Conservation (phyloP, 148 eudicot species). For the Pharnaceum exiguum region DNA sequence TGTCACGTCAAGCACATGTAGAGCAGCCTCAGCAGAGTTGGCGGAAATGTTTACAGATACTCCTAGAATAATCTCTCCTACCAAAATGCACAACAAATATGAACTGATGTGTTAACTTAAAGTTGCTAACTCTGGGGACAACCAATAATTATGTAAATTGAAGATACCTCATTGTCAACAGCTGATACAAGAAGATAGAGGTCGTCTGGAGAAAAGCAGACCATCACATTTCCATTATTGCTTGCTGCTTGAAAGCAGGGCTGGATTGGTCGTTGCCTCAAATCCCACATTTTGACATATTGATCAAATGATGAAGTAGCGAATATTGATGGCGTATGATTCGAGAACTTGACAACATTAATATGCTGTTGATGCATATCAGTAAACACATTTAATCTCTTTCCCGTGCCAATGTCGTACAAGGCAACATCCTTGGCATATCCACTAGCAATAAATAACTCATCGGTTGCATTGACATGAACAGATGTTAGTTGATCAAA, state of each 20-base stretch:
- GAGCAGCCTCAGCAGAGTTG: too few relatives aligned
- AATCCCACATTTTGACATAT: conserved; percentile 92
- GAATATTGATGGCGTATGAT: conserved; percentile 76
- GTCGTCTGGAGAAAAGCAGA: conserved; percentile 91
- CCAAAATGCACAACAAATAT: too few relatives aligned
- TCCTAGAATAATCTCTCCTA: too few relatives aligned
- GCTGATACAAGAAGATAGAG: conserved; percentile 87
- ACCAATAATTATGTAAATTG: background rate
- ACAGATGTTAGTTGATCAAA: conserved; percentile 66
- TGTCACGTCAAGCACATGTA: too few relatives aligned
- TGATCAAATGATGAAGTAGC: conserved; percentile 91
- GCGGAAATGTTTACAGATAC: too few relatives aligned
- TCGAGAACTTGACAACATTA: conserved; percentile 83
- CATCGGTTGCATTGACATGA: conserved; percentile 79
- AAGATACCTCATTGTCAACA: conserved; percentile 92
- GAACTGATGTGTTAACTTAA: background rate
- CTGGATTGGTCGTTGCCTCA: conserved; percentile 53
- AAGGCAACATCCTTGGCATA: conserved; percentile 73
- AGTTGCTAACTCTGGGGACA: background rate
- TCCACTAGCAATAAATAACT: conserved; percentile 77
- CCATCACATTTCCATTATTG: conserved; percentile 89
- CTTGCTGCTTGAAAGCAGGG: conserved; percentile 84
- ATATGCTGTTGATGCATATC: conserved; percentile 84
- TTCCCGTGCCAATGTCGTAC: conserved; percentile 75
- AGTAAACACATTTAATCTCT: conserved; percentile 50